Base-by-base conservation (phyloP, 768 basidiomycete genomes). In the Tephrocybe sp. region DNA sequence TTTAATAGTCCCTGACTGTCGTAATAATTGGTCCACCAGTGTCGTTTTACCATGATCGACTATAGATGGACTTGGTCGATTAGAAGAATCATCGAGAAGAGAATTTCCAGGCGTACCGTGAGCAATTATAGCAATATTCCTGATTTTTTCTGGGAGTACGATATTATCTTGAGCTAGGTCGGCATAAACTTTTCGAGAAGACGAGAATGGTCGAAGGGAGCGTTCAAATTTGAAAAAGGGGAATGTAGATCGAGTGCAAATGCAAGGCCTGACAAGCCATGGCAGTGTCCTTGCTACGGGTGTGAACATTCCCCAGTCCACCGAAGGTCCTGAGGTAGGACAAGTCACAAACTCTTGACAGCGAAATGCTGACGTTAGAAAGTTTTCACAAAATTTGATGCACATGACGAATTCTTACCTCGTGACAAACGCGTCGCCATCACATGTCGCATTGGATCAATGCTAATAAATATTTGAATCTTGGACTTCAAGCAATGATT, bases 41-140 rank as follows among this genome's bases (percentile, higher is more conserved):
- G 77, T 77, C 0, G 77, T 79, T 66, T 78, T 78, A 11, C 77
- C 77, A 65, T 78, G 77, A 55, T 78, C 77, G 60, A 78, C 77
- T 78, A 47, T 16, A 38, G 35, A 9, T 4, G 11, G 6, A 39
- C 19, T 40, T 4, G 32, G 9, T n/a, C 5, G 0, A 34, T 40
- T 31, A 16, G 44, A 39, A 12, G 9, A 14, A n/a, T 39, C 12
- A 23, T 10, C 40, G 4, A 33, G 31, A 51, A 13, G 31, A 12
- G 52, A 36, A 23, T n/a, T 31, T 40, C 9, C 36, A n/a, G 39
- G 9, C 71, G 44, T 49, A 76, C 78, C 78, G 68, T 78, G 74
- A 39, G 77, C 76, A 56, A 76, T 77, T 34, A 80, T 78, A 36
- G 72, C 73, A 52, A 80, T 72, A 56, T 77, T 76, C 38, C 76